These are phyloP conservation scores for Thielaviopsis punctulata DNA, from an alignment of 2,329 filamentous ascomycete species.

Conservation along the genomic window DNA sequence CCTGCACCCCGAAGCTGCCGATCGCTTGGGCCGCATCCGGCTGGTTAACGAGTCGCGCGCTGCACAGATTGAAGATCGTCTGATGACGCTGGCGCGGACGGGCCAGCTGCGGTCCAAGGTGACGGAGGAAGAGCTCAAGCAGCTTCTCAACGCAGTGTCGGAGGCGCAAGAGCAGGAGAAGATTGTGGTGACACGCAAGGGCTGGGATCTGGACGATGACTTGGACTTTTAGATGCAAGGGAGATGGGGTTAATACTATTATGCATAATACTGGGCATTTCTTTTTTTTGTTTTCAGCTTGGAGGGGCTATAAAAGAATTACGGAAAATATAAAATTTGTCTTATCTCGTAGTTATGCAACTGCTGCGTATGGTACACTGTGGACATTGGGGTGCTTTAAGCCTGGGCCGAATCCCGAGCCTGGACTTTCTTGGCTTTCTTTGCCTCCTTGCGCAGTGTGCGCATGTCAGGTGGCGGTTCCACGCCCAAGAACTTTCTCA, in stretches of 20 bases:
- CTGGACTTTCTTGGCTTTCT: slow-evolving; percentile 43
- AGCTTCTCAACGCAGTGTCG: slow-evolving; percentile 67
- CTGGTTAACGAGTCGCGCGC: slow-evolving; percentile 90
- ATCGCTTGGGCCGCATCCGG: slow-evolving; percentile 83
- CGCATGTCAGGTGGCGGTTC: slow-evolving; percentile 79
- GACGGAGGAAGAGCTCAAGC: slow-evolving; percentile 84
- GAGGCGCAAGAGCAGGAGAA: slow-evolving; percentile 66
- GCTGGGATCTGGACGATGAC: slow-evolving; percentile 71
- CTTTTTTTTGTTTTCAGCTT: background rate
- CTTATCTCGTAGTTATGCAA: background rate
- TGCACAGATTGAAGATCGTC: slow-evolving; percentile 73
- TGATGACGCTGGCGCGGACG: slow-evolving; percentile 78
- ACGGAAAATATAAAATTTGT: background rate
- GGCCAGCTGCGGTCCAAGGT: slow-evolving; percentile 80
- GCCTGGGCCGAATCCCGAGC: background rate
- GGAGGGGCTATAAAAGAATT: no score
- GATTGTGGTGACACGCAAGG: slow-evolving; percentile 75
- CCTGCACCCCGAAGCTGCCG: slow-evolving; percentile 81
- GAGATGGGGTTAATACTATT: slow-evolving; percentile 12
- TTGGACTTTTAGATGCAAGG: slow-evolving; percentile 34
- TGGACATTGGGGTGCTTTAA: no score
- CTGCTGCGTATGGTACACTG: background rate
- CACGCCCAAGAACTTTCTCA: slow-evolving; percentile 62
- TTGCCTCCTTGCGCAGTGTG: slow-evolving; percentile 52
- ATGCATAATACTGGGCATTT: background rate